Evolutionary conservation across 176 grass and related monocot genomes (phyloP).

Genomic region (Avena eriantha): DNA sequence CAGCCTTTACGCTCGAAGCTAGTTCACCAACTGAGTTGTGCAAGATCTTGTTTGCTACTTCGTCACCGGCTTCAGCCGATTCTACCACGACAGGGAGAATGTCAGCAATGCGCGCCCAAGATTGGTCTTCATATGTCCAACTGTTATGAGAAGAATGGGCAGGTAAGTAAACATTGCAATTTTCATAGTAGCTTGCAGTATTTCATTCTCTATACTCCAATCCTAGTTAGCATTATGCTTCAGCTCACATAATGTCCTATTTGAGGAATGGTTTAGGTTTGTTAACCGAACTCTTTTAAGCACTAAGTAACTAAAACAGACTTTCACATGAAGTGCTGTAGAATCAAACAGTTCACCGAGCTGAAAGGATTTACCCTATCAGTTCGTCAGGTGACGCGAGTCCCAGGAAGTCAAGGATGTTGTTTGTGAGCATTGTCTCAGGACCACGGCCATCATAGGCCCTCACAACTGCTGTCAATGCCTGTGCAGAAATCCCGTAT

Average conservation of each 20-base stretch:
- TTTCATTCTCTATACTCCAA: background rate
- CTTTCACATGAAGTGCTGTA: background rate
- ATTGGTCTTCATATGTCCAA: constrained; percentile 80
- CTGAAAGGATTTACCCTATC: constrained; percentile 58
- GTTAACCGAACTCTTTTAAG: background rate
- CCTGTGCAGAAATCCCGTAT: constrained; percentile 86
- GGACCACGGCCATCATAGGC: constrained; percentile 77
- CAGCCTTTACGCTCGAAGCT: constrained; percentile 70
- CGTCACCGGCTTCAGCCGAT: constrained; percentile 71
- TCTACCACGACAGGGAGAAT: constrained; percentile 71
- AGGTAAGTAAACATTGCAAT: constrained; percentile 23
- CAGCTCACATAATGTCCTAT: constrained; percentile 16
- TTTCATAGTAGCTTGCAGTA: constrained; percentile 19
- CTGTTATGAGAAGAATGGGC: constrained; percentile 40
- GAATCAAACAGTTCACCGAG: background rate
- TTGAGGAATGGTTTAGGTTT: background rate
- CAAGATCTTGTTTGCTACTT: constrained; percentile 79
- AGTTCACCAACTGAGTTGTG: constrained; percentile 73
- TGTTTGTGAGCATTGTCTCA: constrained; percentile 66
- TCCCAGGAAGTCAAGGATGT: constrained; percentile 60
- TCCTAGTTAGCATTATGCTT: background rate
- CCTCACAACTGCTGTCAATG: constrained; percentile 75
- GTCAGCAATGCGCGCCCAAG: constrained; percentile 80
- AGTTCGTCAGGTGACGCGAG: constrained; percentile 73
- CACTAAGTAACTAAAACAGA: background rate